Conservation (phyloP, 106 monocot genomes). For the Platanthera guangdongensis region DNA sequence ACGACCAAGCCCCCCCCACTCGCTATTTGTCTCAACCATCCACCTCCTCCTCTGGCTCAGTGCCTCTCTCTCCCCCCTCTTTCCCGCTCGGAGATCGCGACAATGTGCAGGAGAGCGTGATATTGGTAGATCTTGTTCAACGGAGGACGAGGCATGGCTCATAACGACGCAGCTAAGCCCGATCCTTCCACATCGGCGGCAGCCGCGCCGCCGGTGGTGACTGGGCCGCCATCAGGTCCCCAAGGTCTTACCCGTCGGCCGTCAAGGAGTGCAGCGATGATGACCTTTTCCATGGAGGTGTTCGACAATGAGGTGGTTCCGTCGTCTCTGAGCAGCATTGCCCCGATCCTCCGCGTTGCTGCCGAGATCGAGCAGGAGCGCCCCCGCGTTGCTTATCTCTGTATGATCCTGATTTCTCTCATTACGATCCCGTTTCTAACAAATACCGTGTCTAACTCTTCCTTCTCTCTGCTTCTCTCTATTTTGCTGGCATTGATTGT, state of each 20-base stretch:
- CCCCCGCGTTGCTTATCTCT: conserved; percentile 87
- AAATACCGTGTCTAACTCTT: background rate
- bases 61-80: background rate
- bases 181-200: background rate
- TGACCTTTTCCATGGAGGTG: conserved; percentile 88
- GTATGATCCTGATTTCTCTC: conserved; percentile 25
- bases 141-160: background rate
- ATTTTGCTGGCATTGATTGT: too few species aligned
- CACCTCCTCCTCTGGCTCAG: background rate
- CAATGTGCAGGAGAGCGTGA: conserved; percentile 13
- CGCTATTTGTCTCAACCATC: background rate
- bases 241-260: conserved; percentile 54
- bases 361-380: conserved; percentile 84
- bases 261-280: conserved; percentile 77
- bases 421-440: background rate
- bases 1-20: background rate
- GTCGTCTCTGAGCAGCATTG: conserved; percentile 66
- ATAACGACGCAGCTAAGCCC: conserved; percentile 1
- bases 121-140: conserved; percentile 3
- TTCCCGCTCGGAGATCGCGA: too few species aligned
- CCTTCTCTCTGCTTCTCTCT: background rate
- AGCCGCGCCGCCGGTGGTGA: conserved; percentile 2
- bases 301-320: conserved; percentile 98
- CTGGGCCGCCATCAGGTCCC: conserved; percentile 33
- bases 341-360: conserved; percentile 87